Conservation (phyloP, 1,284 basidiomycete species). For the Apiotrichum akiyoshidainum region DNA sequence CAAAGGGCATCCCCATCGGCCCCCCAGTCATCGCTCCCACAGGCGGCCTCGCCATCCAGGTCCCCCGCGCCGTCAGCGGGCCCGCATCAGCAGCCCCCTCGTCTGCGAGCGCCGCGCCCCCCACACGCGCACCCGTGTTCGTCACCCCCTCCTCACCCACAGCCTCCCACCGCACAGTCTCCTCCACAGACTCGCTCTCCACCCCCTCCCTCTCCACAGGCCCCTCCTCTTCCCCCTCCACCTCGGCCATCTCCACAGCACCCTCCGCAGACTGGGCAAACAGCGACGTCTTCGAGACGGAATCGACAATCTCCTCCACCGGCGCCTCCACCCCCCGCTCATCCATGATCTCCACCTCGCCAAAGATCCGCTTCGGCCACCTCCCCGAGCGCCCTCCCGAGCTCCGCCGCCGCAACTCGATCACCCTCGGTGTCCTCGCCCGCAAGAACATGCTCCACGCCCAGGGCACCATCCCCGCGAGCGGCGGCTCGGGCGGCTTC, state of each 20-base stretch:
- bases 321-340: conserved; percentile 11
- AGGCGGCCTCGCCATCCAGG: conserved; percentile 5
- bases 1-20: conserved; percentile 7
- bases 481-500: conserved; percentile 2
- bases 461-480: conserved; percentile 24
- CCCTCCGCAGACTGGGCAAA: background rate
- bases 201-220: background rate
- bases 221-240: background rate
- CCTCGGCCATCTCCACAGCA: background rate
- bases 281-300: background rate
- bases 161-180: background rate
- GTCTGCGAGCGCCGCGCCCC: background rate
- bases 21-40: conserved; percentile 9
- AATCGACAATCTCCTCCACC: background rate
- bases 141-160: background rate
- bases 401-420: conserved; percentile 42
- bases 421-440: conserved; percentile 46
- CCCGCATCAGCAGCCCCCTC: background rate
- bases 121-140: background rate
- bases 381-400: conserved; percentile 34
- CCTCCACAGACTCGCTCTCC: background rate
- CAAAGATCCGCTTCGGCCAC: conserved; percentile 20
- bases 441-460: conserved; percentile 40
- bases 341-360: conserved; percentile 5
- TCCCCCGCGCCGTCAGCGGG: background rate